phyloP scores from a whole-genome alignment of 163 green algal species.

The Chlorella variabilis region DNA sequence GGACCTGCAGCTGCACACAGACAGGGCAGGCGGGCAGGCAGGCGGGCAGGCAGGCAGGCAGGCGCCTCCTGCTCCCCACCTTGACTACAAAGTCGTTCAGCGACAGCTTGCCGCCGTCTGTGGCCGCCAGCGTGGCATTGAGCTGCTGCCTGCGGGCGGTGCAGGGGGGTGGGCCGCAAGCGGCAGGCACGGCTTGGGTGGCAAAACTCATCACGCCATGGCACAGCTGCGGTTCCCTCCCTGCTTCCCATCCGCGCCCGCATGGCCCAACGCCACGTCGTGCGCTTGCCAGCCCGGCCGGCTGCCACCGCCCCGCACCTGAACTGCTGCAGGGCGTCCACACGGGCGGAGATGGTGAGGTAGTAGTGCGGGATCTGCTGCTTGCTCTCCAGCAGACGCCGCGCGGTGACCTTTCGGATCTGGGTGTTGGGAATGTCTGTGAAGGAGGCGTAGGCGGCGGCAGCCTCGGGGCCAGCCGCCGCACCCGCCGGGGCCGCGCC shows the following conservation, averaged over 20 bases:
- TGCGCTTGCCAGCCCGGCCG: too few species aligned
- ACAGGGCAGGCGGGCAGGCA: too few species aligned
- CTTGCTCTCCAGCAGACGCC: constrained; percentile 85
- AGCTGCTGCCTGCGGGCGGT: constrained; percentile 64
- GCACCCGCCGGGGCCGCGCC: constrained; percentile 32
- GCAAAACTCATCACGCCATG: too few species aligned
- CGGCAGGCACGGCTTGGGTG: not conserved
- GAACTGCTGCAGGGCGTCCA: constrained; percentile 71
- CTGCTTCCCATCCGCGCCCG: too few species aligned
- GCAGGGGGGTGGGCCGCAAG: too few species aligned
- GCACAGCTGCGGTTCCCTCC: too few species aligned
- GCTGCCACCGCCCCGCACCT: constrained; percentile 1
- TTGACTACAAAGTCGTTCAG: constrained; percentile 99
- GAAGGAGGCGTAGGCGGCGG: constrained; percentile 27
- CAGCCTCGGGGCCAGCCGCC: not conserved
- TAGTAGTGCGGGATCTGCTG: constrained; percentile 98
- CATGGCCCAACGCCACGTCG: too few species aligned
- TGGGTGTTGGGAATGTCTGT: constrained; percentile 61
- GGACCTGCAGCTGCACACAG: too few species aligned
- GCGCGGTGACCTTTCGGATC: constrained; percentile 77
- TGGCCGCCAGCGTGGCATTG: constrained; percentile 73
- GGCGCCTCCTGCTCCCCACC: constrained; percentile 39
- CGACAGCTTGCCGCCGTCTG: constrained; percentile 82
- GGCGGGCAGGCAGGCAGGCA: too few species aligned
- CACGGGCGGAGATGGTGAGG: constrained; percentile 83